Percentiles rank a stretch among this genome's conserved stretches.
phyloP scores from a whole-genome alignment of 352 stramenopile species.

The Phytophthora citrophthora region DNA sequence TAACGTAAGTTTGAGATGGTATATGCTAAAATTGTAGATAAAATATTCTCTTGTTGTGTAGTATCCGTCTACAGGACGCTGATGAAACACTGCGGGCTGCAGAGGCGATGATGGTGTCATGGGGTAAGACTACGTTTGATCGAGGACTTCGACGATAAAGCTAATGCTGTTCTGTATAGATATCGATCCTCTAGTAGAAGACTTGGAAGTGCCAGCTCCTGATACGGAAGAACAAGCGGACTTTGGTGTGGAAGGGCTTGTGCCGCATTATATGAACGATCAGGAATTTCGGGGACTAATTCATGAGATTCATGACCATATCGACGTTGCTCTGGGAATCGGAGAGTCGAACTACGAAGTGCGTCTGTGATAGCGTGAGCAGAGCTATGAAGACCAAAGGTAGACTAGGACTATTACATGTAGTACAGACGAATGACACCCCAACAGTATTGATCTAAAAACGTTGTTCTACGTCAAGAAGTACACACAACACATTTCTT shows the following conservation, averaged over 20 bases:
- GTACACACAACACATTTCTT: neutral
- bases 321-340: conserved; percentile 26
- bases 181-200: conserved; percentile 53
- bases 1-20: conserved; percentile 30
- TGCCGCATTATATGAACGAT: conserved; percentile 39
- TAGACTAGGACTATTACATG: too few species aligned
- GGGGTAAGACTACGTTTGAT: conserved; percentile 31
- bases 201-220: neutral
- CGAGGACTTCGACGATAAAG: neutral
- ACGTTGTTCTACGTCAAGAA: conserved; percentile 1
- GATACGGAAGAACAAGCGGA: neutral
- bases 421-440: too few species aligned
- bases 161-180: conserved; percentile 20
- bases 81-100: conserved; percentile 38
- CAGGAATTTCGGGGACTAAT: conserved; percentile 42
- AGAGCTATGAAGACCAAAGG: neutral
- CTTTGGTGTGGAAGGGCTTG: conserved; percentile 29
- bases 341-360: conserved; percentile 4
- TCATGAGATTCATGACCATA: conserved; percentile 44
- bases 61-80: conserved; percentile 33
- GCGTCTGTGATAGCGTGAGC: conserved; percentile 1
- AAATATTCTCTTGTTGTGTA: conserved; percentile 11
- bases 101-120: conserved; percentile 50
- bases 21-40: too few species aligned
- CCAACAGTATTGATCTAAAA: neutral